Evolutionary conservation across 164 flowering plant species (phyloP).

Genomic region (Houttuynia cordata): DNA sequence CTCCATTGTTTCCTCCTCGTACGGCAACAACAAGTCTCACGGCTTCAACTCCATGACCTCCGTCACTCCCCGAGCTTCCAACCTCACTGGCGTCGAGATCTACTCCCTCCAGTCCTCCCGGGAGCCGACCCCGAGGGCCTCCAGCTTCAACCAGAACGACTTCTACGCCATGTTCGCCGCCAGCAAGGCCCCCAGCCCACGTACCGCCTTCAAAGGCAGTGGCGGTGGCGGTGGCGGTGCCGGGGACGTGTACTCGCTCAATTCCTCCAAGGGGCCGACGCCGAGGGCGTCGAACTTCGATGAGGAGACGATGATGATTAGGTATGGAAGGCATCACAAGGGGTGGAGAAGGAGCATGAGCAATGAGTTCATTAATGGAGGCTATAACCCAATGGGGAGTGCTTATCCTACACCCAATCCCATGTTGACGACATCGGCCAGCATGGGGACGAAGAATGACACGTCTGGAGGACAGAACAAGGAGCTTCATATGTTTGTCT

Average conservation of each 20-base stretch:
- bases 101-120: constrained; percentile 78
- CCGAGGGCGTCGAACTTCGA: constrained; percentile 78
- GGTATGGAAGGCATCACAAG: constrained; percentile 29
- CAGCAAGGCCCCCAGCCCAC: constrained; percentile 58
- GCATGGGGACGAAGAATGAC: constrained; percentile 22
- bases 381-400: background rate
- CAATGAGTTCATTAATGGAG: constrained; percentile 46
- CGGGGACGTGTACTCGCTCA: constrained; percentile 50
- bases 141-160: constrained; percentile 75
- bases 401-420: constrained; percentile 63
- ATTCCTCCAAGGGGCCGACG: constrained; percentile 62
- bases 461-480: constrained; percentile 18
- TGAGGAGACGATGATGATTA: constrained; percentile 51
- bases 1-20: constrained; percentile 24
- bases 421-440: constrained; percentile 18
- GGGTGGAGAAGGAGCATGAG: constrained; percentile 75
- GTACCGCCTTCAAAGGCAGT: constrained; percentile 35
- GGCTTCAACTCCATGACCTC: constrained; percentile 28
- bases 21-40: constrained; percentile 39
- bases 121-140: constrained; percentile 78
- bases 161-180: constrained; percentile 72
- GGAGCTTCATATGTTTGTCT: constrained; percentile 83
- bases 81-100: constrained; percentile 79
- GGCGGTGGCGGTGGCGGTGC: constrained; percentile 29
- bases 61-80: constrained; percentile 67